Percentiles rank a stretch among this genome's conserved stretches.
These are phyloP conservation scores for Teunomyces pallodes DNA, from an alignment of 805 yeast species.

Conservation along the genomic window DNA sequence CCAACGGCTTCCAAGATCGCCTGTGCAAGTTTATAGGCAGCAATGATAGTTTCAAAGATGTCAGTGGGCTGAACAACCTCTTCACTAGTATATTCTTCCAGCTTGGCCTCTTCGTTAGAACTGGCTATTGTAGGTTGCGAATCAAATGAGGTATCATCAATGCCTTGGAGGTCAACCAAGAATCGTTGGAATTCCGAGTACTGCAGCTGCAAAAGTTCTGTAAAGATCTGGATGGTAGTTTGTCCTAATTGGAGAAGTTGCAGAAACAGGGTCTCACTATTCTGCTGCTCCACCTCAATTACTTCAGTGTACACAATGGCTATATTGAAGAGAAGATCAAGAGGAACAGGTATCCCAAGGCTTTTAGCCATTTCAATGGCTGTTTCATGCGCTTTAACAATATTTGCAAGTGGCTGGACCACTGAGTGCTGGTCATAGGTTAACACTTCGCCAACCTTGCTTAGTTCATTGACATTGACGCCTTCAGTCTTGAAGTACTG, in stretches of 20 bases:
- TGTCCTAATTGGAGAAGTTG: constrained; percentile 15
- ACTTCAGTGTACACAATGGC: constrained; percentile 48
- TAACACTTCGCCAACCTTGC: constrained; percentile 33
- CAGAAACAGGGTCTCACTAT: constrained; percentile 11
- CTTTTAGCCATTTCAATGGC: constrained; percentile 25
- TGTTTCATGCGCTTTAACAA: constrained; percentile 39
- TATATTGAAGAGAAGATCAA: constrained; percentile 47
- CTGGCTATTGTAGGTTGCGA: not conserved
- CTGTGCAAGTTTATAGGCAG: constrained; percentile 27
- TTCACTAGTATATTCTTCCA: constrained; percentile 17
- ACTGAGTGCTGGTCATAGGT: constrained; percentile 29
- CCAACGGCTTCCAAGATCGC: constrained; percentile 29
- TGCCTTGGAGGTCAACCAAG: constrained; percentile 17
- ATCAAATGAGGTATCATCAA: constrained; percentile 4
- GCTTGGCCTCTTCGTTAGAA: not conserved
- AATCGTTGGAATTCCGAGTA: constrained; percentile 25
- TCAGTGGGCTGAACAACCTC: constrained; percentile 35
- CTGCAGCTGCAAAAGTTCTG: constrained; percentile 27
- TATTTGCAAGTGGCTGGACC: constrained; percentile 33
- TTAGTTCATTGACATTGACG: constrained; percentile 28
- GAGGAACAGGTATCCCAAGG: constrained; percentile 17
- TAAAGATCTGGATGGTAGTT: constrained; percentile 19
- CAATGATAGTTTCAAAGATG: constrained; percentile 30
- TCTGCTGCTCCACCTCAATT: constrained; percentile 35
- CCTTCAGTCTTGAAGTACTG: constrained; percentile 50